Evolutionary conservation across 352 stramenopile species (phyloP).

Genomic region (Globisporangium uncinulatum): DNA sequence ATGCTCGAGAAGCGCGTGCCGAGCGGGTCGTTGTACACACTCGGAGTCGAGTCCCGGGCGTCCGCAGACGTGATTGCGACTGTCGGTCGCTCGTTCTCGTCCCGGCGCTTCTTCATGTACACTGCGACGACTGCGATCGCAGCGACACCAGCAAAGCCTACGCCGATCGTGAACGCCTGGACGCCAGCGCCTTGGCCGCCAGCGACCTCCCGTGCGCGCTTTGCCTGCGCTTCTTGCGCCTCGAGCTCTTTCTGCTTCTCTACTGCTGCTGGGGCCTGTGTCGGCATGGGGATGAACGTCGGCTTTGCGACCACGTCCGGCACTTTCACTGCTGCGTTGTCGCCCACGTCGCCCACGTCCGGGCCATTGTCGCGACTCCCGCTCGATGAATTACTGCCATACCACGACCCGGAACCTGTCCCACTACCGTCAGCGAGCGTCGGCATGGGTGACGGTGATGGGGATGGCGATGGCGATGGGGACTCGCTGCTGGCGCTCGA

Average conservation of each 20-base stretch:
- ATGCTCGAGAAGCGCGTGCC: constrained; percentile 81
- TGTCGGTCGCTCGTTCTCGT: constrained; percentile 16
- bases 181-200: constrained; percentile 11
- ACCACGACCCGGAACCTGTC: background rate
- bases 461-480: background rate
- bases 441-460: background rate
- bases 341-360: constrained; percentile 27
- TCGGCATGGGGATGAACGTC: constrained; percentile 12
- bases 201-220: constrained; percentile 27
- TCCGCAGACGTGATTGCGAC: constrained; percentile 33
- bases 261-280: constrained; percentile 6
- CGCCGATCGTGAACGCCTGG: constrained; percentile 10
- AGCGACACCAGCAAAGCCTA: constrained; percentile 26
- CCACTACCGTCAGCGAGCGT: background rate
- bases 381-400: constrained; percentile 6
- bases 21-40: constrained; percentile 72
- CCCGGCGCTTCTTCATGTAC: constrained; percentile 35
- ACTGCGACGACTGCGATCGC: constrained; percentile 48
- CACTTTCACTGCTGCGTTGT: constrained; percentile 11
- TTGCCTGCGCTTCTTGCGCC: constrained; percentile 41
- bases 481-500: background rate
- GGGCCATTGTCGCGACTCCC: constrained; percentile 15
- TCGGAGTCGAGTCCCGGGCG: constrained; percentile 37
- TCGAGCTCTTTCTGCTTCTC: constrained; percentile 20
- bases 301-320: constrained; percentile 8